Base-by-base conservation (phyloP, 768 basidiomycete genomes). In the Paxillus ammoniavirescens region DNA sequence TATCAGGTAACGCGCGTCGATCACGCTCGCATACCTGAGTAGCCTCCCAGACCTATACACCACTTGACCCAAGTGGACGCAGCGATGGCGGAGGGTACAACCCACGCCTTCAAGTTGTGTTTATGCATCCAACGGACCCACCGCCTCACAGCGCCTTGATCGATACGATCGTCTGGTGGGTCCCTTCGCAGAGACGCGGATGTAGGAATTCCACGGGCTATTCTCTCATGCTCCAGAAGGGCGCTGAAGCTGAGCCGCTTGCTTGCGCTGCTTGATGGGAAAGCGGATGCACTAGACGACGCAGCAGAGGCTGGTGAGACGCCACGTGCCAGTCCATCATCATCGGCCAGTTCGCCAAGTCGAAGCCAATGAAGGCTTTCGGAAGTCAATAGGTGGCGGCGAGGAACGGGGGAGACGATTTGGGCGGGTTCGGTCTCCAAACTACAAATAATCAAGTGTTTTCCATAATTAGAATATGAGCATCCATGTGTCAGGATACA, bases 111-210 rank as follows among this genome's bases (percentile, higher is more conserved):
- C 65, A 89, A 65, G 15, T 77, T 79, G 33, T 80, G 75, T 58
- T 78, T 84, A 56, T 90, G 87, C 87, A 92, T 89, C 89, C 87
- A 93, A 41, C 84, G 77, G 37, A 89, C 74, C 84, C 85, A 89
- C 41, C 84, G 65, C 57, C 79, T 75, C 10, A 77, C 87, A 69
- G 83, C 77, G 31, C 77, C 73, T 4, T 58, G 60, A 45, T 73
- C 71, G 35, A 55, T 58, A 3, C 52, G 50, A 8, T 51, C 50
- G 15, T 62, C 66, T 10, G 52, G 52, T 31, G 57, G 60, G 17
- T 38, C 45, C 31, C 53, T 62, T 28, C 35, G 38, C 28, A 57
- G 54, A 6, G 73, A 51, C 4, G 43, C 23, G 7, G 38, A 51
- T 13, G 42, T 45, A 8, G 2, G 44, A 3, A 48, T 43, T 13